Base-by-base conservation (phyloP, 345 rosid genomes). In the Salix exigua region DNA sequence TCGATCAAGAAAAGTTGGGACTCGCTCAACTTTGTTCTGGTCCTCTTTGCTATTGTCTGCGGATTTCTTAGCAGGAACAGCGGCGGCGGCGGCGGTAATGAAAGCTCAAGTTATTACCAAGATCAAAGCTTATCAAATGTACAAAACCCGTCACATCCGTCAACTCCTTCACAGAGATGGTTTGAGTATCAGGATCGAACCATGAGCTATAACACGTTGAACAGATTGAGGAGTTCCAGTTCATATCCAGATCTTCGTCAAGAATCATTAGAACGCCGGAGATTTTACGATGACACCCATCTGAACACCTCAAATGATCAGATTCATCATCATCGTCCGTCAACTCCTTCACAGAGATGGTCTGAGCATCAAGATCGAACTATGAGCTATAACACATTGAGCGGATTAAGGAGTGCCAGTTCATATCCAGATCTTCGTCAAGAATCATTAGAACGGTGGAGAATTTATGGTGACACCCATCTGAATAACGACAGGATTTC, bases 351-450 rank as follows among this genome's bases (percentile, higher is more conserved):
- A 7, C 78, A 78, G 63, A 80, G 75, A 25, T 86, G 91, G 90
- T 74, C 63, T 26, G 89, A 85, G 12, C 19, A 62, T 26, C 69
- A 79, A 3, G 92, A 86, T 73, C 90, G 86, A 78, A 76, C 83
- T 76, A 79, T 67, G 19, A 40, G 7, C n/a, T 76, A 55, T 48
- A 80, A 62, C 75, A 73, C 82, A 21, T 73, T 86, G 30, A 78
- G 30, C 44, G 77, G 94, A 76, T 62, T 91, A 76, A 86, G 94
- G 64, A 92, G 92, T 75, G 82, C 86, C 83, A 88, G 85, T 61
- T 94, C 98, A 7, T 71, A 94, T 77, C 97, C 97, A 67, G 97
- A 94, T 91, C 97, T 94, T 71, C 83, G 92, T 33, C 80, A 68
- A 46, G 89, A 87, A 65, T 77, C 88, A 5, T 67, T 78, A 70